phyloP scores from a whole-genome alignment of 2,329 filamentous ascomycete genomes.

The Fusarium sp. region DNA sequence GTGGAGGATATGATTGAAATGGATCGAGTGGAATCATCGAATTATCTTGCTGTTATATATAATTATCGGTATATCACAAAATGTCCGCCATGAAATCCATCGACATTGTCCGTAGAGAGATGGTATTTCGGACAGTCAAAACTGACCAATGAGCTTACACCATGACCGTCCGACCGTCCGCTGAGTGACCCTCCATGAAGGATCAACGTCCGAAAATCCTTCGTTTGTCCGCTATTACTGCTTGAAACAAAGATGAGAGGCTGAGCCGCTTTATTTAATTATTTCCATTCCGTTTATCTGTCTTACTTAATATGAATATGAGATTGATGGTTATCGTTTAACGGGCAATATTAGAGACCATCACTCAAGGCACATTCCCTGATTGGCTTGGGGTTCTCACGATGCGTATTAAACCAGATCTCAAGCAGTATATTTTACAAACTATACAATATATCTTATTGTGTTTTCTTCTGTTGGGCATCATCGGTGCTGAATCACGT shows the following conservation, averaged over 20 bases:
- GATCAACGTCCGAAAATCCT: not conserved
- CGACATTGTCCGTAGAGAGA: not conserved
- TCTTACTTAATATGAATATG: not conserved
- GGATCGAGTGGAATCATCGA: not conserved
- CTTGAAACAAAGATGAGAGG: not conserved
- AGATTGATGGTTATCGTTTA: not conserved
- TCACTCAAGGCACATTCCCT: not conserved
- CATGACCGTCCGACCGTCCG: conserved; percentile 7
- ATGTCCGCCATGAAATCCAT: not conserved
- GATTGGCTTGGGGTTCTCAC: not conserved
- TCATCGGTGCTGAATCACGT: not conserved
- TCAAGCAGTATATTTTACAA: not conserved
- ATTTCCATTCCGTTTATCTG: not conserved
- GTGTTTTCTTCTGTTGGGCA: not conserved
- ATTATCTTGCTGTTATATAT: not conserved
- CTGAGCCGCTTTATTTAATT: not conserved
- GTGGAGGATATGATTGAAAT: not conserved
- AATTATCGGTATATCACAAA: not conserved
- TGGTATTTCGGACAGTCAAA: not conserved
- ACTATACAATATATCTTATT: not conserved
- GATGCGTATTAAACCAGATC: not conserved
- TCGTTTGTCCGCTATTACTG: not conserved
- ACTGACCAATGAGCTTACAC: conserved; percentile 31
- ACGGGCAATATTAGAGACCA: not conserved
- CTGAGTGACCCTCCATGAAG: not conserved